A percentile compares a stretch with the other conserved stretches of the same genome.
phyloP scores from a whole-genome alignment of 1,284 basidiomycete species.

The Inonotus obliquus region DNA sequence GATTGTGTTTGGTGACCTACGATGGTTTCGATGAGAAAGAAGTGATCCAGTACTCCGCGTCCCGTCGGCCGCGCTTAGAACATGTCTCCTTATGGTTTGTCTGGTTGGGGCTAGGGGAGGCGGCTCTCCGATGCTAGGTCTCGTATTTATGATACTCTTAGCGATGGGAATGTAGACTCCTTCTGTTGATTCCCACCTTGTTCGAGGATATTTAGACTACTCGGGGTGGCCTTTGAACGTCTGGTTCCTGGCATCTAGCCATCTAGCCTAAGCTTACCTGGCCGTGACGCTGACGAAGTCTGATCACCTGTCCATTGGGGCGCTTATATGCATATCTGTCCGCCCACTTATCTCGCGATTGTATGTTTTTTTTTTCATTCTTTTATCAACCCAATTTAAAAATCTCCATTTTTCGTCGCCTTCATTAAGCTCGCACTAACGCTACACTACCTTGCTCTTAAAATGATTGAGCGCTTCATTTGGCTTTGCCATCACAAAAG shows the following conservation, averaged over 20 bases:
- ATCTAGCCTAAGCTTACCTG: not conserved
- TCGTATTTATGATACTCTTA: not conserved
- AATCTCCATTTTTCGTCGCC: too few relatives aligned
- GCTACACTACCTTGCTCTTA: too few relatives aligned
- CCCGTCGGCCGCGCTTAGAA: constrained; percentile 4
- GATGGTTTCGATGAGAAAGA: too few relatives aligned
- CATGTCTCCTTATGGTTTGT: not conserved
- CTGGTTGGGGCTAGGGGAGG: not conserved
- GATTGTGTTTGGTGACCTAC: too few relatives aligned
- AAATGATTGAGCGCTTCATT: constrained; percentile 31
- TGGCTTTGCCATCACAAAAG: constrained; percentile 57
- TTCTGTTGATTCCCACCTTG: not conserved
- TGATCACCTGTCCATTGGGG: constrained; percentile 31
- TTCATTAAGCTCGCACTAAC: too few relatives aligned
- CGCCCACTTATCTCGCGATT: constrained; percentile 51
- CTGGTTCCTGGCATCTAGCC: not conserved
- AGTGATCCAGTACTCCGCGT: not conserved
- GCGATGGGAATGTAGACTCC: not conserved
- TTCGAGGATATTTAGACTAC: not conserved
- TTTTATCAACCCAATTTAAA: too few relatives aligned
- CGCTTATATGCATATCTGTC: constrained; percentile 53
- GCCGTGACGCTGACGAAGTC: constrained; percentile 21
- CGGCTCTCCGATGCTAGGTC: not conserved
- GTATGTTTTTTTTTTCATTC: too few relatives aligned
- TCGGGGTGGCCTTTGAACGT: not conserved